Conservation (phyloP, 225 moss, liverwort and hornwort species). For the Sphagnum contortum region DNA sequence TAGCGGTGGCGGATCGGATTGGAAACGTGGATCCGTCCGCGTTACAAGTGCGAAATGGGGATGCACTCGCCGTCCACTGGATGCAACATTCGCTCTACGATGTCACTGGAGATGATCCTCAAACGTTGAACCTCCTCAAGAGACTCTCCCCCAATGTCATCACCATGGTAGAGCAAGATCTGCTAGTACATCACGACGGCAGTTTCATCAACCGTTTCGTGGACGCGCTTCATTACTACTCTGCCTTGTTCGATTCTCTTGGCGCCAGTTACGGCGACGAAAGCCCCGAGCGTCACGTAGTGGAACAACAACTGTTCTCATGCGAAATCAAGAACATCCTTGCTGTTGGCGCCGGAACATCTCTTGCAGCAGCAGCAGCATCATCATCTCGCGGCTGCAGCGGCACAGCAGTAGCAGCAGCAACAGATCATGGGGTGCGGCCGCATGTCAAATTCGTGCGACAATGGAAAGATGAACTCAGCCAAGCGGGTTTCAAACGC, state of each 20-base stretch:
- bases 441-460: too few relatives aligned
- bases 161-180: constrained; percentile 92
- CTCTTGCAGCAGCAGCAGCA: too few relatives aligned
- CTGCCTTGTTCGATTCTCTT: constrained; percentile 83
- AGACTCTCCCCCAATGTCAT: constrained; percentile 54
- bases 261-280: constrained; percentile 68
- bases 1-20: constrained; percentile 59
- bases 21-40: constrained; percentile 46
- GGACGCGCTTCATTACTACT: constrained; percentile 90
- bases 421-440: too few relatives aligned
- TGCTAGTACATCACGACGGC: constrained; percentile 49
- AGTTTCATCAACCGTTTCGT: constrained; percentile 70
- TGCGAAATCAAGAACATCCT: constrained; percentile 91
- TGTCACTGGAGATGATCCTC: constrained; percentile 35
- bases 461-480: constrained; percentile 46
- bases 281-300: constrained; percentile 69
- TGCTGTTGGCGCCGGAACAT: constrained; percentile 7
- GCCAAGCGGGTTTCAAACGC: constrained; percentile 46
- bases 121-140: constrained; percentile 40
- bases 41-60: constrained; percentile 40
- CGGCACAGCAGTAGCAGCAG: too few relatives aligned
- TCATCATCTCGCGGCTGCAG: too few relatives aligned
- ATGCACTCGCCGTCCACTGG: constrained; percentile 70
- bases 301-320: constrained; percentile 71
- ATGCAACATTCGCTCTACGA: constrained; percentile 52